These are phyloP conservation scores for Mycena venus DNA, from an alignment of 768 basidiomycete genomes.

Conservation along the genomic window DNA sequence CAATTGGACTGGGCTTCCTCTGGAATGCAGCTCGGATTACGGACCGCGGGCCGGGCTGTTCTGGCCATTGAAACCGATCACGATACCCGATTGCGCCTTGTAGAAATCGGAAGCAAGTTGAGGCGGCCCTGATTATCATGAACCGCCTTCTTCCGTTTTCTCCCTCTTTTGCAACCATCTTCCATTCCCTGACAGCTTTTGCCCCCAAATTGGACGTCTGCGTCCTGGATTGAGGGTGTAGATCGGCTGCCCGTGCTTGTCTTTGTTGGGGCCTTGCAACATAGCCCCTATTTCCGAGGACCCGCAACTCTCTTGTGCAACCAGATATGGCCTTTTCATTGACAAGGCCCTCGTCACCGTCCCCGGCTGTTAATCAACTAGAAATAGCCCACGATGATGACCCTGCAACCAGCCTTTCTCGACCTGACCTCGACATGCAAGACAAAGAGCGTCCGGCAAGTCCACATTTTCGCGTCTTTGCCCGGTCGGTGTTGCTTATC, in stretches of 20 bases:
- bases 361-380: slow-evolving; percentile 17
- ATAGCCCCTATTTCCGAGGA: slow-evolving; percentile 7
- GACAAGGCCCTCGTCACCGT: slow-evolving; percentile 29
- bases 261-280: background rate
- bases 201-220: background rate
- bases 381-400: slow-evolving; percentile 31
- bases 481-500: background rate
- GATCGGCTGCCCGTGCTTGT: background rate
- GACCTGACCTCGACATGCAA: slow-evolving; percentile 27
- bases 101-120: background rate
- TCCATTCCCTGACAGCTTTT: slow-evolving; percentile 17
- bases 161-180: slow-evolving; percentile 3
- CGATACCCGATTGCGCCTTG: background rate
- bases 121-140: background rate
- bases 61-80: background rate
- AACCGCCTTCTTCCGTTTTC: background rate
- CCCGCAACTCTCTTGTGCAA: background rate
- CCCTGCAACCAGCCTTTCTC: slow-evolving; percentile 11
- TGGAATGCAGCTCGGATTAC: background rate
- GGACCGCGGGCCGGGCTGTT: background rate
- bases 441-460: slow-evolving; percentile 32
- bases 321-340: slow-evolving; percentile 29
- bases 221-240: background rate
- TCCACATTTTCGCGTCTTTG: background rate
- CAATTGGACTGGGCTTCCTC: background rate